These are phyloP conservation scores for Conticribra guillardii DNA, from an alignment of 108 stramenopile genomes.

Conservation along the genomic window DNA sequence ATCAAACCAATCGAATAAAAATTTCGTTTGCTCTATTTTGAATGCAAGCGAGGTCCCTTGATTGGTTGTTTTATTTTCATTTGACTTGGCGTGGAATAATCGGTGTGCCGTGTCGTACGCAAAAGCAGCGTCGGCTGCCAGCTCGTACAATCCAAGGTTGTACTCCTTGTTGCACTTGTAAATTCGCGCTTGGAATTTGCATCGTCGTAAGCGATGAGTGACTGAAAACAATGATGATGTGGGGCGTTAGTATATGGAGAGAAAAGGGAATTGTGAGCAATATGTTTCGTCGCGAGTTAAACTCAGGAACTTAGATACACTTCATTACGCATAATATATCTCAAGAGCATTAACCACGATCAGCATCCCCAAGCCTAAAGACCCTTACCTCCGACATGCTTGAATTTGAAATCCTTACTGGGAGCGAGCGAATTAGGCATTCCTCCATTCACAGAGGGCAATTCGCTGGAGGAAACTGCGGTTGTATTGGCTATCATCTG, in stretches of 20 bases:
- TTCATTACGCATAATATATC: too few relatives aligned
- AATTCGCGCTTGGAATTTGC: not conserved
- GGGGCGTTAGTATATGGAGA: not conserved
- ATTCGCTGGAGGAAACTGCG: too few relatives aligned
- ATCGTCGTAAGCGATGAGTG: not conserved
- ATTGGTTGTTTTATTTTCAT: not conserved
- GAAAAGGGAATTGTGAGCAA: not conserved
- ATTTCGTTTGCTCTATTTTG: not conserved
- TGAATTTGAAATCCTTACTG: not conserved
- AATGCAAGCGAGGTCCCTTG: not conserved
- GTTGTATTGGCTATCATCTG: too few relatives aligned
- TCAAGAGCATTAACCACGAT: too few relatives aligned
- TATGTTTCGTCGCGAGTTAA: too few relatives aligned
- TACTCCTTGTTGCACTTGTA: not conserved
- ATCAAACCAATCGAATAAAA: not conserved
- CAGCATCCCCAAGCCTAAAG: not conserved
- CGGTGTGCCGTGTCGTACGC: not conserved
- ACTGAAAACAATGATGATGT: not conserved
- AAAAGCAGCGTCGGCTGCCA: not conserved
- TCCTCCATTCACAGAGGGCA: too few relatives aligned
- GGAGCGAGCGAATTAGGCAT: too few relatives aligned
- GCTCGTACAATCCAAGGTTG: not conserved
- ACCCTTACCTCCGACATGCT: not conserved
- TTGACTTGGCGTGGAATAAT: not conserved
- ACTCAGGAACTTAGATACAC: too few relatives aligned